Evolutionary conservation across 1,284 basidiomycete species (phyloP).

Genomic region (Phellopilus nigrolimitatus): DNA sequence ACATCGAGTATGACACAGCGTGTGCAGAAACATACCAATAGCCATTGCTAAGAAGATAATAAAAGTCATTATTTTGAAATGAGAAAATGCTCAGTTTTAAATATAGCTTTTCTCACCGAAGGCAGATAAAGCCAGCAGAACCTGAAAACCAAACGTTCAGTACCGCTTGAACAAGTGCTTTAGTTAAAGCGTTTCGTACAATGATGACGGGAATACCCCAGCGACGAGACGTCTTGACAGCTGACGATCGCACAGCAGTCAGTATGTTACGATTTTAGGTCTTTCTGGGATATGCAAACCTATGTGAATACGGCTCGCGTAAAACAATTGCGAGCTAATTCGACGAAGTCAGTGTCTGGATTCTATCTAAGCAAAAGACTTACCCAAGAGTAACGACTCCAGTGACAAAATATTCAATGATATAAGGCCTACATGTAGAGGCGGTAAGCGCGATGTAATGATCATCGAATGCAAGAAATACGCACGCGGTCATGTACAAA

Average conservation of each 20-base stretch:
- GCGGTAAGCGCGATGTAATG: background rate
- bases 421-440: conserved; percentile 10
- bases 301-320: conserved; percentile 15
- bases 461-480: background rate
- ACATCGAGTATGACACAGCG: background rate
- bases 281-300: background rate
- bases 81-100: background rate
- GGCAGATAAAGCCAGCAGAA: conserved; percentile 3
- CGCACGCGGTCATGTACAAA: conserved; percentile 16
- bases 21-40: conserved; percentile 1
- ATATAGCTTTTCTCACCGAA: background rate
- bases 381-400: conserved; percentile 8
- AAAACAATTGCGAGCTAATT: conserved; percentile 17
- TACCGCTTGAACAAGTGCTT: background rate
- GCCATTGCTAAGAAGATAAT: background rate
- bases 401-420: conserved; percentile 14
- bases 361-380: background rate
- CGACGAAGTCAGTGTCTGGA: background rate
- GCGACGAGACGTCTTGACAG: background rate
- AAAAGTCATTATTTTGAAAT: background rate
- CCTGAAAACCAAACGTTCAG: background rate
- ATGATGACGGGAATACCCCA: conserved; percentile 12
- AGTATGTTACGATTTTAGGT: background rate
- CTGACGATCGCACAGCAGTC: background rate
- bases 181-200: background rate